Percentiles rank a stretch among this genome's conserved stretches.
These are phyloP conservation scores for Lathyrus aphaca DNA, from an alignment of 306 rosid species.

Conservation along the genomic window DNA sequence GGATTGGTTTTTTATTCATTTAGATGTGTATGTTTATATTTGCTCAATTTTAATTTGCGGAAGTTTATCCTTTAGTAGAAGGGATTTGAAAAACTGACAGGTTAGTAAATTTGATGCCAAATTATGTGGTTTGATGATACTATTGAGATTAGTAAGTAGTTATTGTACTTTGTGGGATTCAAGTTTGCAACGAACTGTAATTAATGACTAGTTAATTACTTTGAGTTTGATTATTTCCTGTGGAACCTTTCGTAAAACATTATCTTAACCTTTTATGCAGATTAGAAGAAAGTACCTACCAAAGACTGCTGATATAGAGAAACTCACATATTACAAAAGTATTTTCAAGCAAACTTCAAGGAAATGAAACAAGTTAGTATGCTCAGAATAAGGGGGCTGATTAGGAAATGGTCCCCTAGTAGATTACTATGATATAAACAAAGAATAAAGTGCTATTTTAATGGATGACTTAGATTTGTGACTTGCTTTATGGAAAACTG, in stretches of 20 bases:
- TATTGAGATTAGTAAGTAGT: background rate
- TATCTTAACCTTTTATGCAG: slow-evolving; percentile 9
- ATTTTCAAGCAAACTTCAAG: background rate
- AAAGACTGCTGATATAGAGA: background rate
- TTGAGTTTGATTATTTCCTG: slow-evolving; percentile 8
- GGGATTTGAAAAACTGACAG: background rate
- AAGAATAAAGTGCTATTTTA: background rate
- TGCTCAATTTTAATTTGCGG: background rate
- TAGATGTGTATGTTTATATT: background rate
- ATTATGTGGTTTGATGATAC: background rate
- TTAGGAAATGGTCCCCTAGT: background rate
- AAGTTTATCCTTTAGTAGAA: background rate
- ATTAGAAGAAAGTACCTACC: background rate
- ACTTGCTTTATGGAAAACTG: background rate
- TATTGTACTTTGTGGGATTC: background rate
- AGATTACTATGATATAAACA: background rate
- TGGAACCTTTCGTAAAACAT: background rate
- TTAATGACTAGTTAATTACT: background rate
- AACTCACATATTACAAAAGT: background rate
- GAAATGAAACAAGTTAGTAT: background rate
- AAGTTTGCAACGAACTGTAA: background rate
- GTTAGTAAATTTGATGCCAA: background rate
- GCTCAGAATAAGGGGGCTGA: background rate
- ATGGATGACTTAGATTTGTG: background rate
- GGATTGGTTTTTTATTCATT: background rate